Base-by-base conservation (phyloP, 2,329 filamentous ascomycete genomes). In the Metarhizium guizhouense region DNA sequence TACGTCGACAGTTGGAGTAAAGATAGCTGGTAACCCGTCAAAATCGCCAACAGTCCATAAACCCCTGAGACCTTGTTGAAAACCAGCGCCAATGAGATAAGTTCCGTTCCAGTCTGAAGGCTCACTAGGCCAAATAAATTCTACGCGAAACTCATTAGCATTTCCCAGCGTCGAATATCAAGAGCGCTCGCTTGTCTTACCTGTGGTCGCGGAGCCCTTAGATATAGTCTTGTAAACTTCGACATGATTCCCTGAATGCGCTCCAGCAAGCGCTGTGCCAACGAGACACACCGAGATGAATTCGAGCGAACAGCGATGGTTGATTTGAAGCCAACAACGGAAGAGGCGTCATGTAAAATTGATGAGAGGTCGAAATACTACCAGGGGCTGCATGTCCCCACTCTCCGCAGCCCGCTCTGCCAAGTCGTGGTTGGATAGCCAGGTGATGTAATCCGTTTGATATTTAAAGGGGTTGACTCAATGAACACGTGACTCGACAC, bases 21-120 rank as follows among this genome's bases (percentile, higher is more conserved):
- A 54, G 90, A 92, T 59, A 96, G 83, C 63, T 86, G 78, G 71
- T 89, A 91, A 68, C 93, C 93, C 29, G 92, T 95, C 61, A 96
- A 77, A 62, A 96, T 82, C 57, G 92, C 91, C 62, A 96, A 85
- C 47, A 96, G 79, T 61, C 92, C 92, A 72, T 95, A 96, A 62
- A 96, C 78, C 56, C 91, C 92, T 52, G 90, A 93, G 62, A 92
- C 83, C 72, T 96, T 96, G 79, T 96, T 96, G 74, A 96, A 86
- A 55, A 95, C 79, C 60, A 95, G 82, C 11, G 88, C 85, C 59
- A 94, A 79, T 4, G 88, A 85, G 65, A 96, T 90, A 65, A 96
- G 81, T 63, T 94, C 90, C 50, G 89, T 86, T 62, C 90, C 92
- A 38, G 89, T 93, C 64, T 90, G 88, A 54, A 96, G 84, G 67